Percentiles rank a stretch among this genome's conserved stretches.
Evolutionary conservation across 75 land plant species (phyloP).

Genomic region (Azolla pinnata): DNA sequence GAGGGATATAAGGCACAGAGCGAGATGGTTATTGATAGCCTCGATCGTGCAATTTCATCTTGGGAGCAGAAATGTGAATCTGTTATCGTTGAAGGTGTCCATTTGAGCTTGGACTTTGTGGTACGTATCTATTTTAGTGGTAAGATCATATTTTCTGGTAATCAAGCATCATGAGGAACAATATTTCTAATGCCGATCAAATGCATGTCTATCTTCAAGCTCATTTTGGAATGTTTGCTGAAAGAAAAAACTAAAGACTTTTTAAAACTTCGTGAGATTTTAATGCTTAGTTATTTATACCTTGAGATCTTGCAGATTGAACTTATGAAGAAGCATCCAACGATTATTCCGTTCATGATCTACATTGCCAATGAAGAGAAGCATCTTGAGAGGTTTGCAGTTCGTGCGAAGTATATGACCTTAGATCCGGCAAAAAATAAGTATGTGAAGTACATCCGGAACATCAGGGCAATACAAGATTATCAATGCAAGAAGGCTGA

Average conservation of each 20-base stretch:
- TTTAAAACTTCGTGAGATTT: no score
- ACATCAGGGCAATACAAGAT: constrained; percentile 87
- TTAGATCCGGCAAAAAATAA: constrained; percentile 88
- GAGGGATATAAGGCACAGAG: constrained; percentile 48
- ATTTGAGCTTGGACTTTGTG: constrained; percentile 46
- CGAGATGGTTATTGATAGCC: constrained; percentile 49
- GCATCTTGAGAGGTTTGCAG: constrained; percentile 91
- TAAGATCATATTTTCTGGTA: no score
- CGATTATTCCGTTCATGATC: constrained; percentile 90
- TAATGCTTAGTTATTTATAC: not conserved
- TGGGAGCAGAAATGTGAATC: constrained; percentile 43
- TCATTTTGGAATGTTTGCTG: no score
- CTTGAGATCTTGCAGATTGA: constrained; percentile 56
- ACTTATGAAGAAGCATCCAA: constrained; percentile 98
- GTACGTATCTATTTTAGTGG: no score
- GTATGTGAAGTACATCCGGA: constrained; percentile 88
- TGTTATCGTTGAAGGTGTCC: constrained; percentile 46
- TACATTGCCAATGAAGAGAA: constrained; percentile 87
- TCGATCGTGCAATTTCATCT: constrained; percentile 34
- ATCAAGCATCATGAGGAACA: no score
- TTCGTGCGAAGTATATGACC: constrained; percentile 97
- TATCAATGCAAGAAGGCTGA: constrained; percentile 81
- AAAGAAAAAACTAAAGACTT: no score
- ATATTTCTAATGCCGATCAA: no score
- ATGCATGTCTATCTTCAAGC: no score